phyloP scores from a whole-genome alignment of 495 filamentous ascomycete genomes.

The Podospora conica region DNA sequence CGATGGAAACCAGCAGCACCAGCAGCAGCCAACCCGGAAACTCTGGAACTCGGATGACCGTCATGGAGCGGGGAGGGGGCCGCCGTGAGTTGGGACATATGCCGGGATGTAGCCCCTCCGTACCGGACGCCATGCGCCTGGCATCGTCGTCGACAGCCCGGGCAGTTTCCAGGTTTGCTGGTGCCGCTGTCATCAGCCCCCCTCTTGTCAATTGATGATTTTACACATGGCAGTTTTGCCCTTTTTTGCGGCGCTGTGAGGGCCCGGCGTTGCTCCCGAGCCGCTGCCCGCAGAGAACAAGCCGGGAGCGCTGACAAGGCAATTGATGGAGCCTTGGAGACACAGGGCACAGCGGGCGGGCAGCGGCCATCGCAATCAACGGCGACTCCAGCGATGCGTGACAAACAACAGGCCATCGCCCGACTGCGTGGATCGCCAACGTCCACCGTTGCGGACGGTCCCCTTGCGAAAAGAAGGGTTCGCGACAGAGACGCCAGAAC shows the following conservation, averaged over 20 bases:
- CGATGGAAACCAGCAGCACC: background rate
- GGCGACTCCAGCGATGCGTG: background rate
- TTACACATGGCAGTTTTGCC: background rate
- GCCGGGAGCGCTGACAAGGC: background rate
- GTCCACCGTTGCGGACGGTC: conserved; percentile 3
- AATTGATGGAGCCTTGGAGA: background rate
- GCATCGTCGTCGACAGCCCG: background rate
- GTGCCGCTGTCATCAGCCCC: background rate
- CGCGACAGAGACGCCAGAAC: conserved; percentile 8
- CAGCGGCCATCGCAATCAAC: conserved; percentile 2
- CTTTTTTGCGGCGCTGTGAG: conserved; percentile 3
- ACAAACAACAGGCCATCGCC: background rate
- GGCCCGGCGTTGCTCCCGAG: conserved; percentile 10
- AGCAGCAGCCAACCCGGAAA: background rate
- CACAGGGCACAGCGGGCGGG: background rate
- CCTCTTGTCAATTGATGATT: background rate
- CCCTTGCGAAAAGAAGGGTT: conserved; percentile 5
- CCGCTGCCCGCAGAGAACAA: conserved; percentile 8
- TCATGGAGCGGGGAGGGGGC: background rate
- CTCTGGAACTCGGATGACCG: background rate
- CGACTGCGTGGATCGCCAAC: background rate
- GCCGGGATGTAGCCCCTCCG: background rate
- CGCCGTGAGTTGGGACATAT: background rate
- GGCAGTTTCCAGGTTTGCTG: background rate
- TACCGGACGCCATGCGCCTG: background rate